Evolutionary conservation across 495 filamentous ascomycete genomes (phyloP).

Genomic region (Penicillium manginii): DNA sequence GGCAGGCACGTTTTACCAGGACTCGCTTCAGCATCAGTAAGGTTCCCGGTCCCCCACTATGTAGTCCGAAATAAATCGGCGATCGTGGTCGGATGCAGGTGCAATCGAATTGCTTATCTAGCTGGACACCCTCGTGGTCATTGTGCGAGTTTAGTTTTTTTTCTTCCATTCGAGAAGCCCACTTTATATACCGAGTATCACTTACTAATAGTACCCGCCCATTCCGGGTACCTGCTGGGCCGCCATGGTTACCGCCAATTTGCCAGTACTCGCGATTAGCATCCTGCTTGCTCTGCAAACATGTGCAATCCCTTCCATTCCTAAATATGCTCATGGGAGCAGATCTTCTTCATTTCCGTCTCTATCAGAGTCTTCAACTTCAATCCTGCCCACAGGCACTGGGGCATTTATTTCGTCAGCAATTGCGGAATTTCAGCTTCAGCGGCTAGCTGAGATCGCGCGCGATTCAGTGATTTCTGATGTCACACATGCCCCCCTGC

Average conservation of each 20-base stretch:
- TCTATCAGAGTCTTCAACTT: neutral
- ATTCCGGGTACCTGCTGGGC: too few relatives aligned
- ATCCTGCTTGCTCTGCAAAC: neutral
- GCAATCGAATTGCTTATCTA: constrained; percentile 5
- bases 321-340: neutral
- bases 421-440: neutral
- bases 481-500: neutral
- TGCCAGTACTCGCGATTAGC: neutral
- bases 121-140: constrained; percentile 1
- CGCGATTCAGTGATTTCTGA: neutral
- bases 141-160: neutral
- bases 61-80: constrained; percentile 4
- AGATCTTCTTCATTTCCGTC: neutral
- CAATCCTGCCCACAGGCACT: neutral
- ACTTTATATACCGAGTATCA: too few relatives aligned
- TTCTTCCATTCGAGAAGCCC: neutral
- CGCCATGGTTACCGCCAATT: constrained; percentile 1
- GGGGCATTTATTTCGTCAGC: neutral
- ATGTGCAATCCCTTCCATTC: neutral
- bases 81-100: neutral
- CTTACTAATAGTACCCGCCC: too few relatives aligned
- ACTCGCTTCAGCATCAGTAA: constrained; percentile 2
- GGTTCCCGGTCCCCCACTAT: constrained; percentile 2
- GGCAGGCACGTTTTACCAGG: neutral
- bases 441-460: constrained; percentile 6